A percentile compares a stretch with the other conserved stretches of the same genome.
Conservation (phyloP, 2,329 filamentous ascomycete genomes). For the Esteya vermicola region DNA sequence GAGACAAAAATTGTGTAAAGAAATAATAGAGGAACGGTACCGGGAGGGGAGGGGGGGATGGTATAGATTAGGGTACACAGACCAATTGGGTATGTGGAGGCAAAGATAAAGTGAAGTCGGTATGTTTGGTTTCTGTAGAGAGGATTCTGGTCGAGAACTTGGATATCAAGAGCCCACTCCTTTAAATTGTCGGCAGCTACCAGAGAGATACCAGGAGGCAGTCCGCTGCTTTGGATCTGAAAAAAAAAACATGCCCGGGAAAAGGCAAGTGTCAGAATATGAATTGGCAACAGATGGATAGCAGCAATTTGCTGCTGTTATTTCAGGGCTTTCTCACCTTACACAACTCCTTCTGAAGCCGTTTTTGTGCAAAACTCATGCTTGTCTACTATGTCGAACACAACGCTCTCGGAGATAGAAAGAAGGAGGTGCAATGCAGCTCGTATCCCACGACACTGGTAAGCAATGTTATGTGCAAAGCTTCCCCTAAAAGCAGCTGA, state of each 20-base stretch:
- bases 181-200: conserved; percentile 70
- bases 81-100: conserved; percentile 80
- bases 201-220: conserved; percentile 61
- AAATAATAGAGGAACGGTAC: no score
- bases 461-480: no score
- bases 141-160: conserved; percentile 80
- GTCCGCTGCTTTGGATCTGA: conserved; percentile 35
- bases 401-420: no score
- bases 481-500: no score
- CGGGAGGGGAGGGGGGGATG: no score
- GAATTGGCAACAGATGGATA: not conserved
- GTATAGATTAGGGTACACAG: conserved; percentile 19
- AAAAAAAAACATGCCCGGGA: not conserved
- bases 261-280: not conserved
- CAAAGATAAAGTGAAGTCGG: conserved; percentile 78
- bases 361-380: conserved; percentile 35
- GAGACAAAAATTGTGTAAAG: no score
- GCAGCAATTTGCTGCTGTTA: no score
- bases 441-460: no score
- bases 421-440: no score
- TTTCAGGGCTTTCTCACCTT: no score
- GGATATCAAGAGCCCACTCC: conserved; percentile 87
- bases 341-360: conserved; percentile 42
- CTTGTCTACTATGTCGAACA: not conserved
- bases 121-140: conserved; percentile 71